These are phyloP conservation scores for Arctium minus DNA, from an alignment of 129 eudicot species.

Conservation along the genomic window DNA sequence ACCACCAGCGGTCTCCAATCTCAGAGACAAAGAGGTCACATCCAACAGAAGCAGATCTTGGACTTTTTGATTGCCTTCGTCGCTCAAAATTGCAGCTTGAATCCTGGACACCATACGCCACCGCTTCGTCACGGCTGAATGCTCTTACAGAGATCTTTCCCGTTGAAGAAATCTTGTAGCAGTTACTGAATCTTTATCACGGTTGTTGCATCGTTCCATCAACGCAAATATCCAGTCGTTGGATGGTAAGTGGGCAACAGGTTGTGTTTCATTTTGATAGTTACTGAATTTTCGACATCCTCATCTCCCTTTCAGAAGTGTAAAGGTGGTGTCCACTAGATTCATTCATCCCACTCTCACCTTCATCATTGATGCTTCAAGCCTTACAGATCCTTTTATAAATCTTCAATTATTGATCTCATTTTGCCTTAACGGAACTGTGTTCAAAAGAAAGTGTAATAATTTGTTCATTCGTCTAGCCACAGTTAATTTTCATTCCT, in stretches of 20 bases:
- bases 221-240: no score
- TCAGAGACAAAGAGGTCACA: conserved; percentile 47
- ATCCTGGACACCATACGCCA: conserved; percentile 59
- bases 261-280: conserved; percentile 6
- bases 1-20: conserved; percentile 58
- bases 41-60: conserved; percentile 46
- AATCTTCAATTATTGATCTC: conserved; percentile 37
- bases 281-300: conserved; percentile 40
- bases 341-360: conserved; percentile 15
- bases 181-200: neutral
- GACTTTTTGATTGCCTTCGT: conserved; percentile 49
- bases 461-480: neutral
- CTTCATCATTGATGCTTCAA: conserved; percentile 49
- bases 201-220: no score
- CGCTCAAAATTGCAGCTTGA: conserved; percentile 53
- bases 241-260: no score
- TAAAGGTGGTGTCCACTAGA: conserved; percentile 65
- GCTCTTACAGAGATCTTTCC: conserved; percentile 61
- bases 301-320: conserved; percentile 47
- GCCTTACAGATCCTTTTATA: conserved; percentile 4
- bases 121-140: conserved; percentile 62
- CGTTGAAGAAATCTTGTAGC: conserved; percentile 60
- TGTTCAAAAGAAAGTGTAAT: neutral
- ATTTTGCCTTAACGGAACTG: neutral
- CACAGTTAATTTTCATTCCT: no score